phyloP scores from a whole-genome alignment of 2,329 filamentous ascomycete species.

The Claviceps monticola region DNA sequence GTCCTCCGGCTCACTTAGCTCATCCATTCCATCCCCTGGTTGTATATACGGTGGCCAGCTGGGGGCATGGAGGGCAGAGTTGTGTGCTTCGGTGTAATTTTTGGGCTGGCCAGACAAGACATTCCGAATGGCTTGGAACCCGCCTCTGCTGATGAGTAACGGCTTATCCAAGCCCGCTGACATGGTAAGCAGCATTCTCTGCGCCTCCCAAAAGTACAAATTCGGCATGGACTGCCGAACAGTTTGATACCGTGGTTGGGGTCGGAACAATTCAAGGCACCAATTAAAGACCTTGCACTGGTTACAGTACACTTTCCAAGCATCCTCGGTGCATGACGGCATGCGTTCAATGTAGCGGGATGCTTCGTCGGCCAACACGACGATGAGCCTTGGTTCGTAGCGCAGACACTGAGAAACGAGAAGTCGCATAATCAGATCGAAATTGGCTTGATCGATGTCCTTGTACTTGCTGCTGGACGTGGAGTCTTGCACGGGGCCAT shows the following conservation, averaged over 20 bases:
- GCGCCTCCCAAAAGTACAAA: conserved; percentile 38
- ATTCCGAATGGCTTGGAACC: conserved; percentile 40
- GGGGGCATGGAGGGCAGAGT: conserved; percentile 32
- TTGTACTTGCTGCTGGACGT: not conserved
- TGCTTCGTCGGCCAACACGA: conserved; percentile 16
- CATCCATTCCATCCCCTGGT: conserved; percentile 45
- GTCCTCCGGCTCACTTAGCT: conserved; percentile 34
- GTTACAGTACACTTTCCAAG: conserved; percentile 12
- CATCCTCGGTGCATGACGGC: conserved; percentile 4
- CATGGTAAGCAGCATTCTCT: conserved; percentile 37
- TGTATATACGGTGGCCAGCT: conserved; percentile 48
- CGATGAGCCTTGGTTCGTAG: conserved; percentile 19
- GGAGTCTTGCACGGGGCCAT: conserved; percentile 1
- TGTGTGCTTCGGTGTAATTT: conserved; percentile 33
- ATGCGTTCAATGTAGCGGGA: conserved; percentile 15
- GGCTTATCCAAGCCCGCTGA: conserved; percentile 34
- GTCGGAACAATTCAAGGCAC: conserved; percentile 15
- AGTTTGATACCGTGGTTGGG: conserved; percentile 11
- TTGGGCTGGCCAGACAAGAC: conserved; percentile 42
- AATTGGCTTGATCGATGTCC: conserved; percentile 10
- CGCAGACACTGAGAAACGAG: conserved; percentile 18
- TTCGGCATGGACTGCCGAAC: conserved; percentile 15
- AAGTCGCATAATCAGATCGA: conserved; percentile 13
- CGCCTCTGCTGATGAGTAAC: conserved; percentile 33
- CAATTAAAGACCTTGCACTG: conserved; percentile 21